These are phyloP conservation scores for Barnettozyma botsteinii DNA, from an alignment of 805 yeast species.

Conservation along the genomic window DNA sequence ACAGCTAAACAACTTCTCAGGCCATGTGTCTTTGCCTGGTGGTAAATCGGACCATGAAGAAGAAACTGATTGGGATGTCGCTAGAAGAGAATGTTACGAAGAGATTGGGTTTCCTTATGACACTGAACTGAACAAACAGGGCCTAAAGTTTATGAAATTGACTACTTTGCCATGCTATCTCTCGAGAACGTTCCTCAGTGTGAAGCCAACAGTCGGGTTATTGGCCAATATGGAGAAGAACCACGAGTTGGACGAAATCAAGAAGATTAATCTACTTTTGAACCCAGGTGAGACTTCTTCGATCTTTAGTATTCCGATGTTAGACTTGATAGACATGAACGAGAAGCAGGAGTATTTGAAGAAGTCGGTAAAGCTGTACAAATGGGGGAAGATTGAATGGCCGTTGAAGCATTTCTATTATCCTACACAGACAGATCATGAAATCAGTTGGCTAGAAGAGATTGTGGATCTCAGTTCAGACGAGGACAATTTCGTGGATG, in stretches of 20 bases:
- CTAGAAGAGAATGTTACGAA: constrained; percentile 80
- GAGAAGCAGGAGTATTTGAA: constrained; percentile 28
- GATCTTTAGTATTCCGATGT: constrained; percentile 63
- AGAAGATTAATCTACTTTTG: constrained; percentile 38
- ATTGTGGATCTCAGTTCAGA: constrained; percentile 57
- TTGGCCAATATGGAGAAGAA: constrained; percentile 32
- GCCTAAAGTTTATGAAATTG: constrained; percentile 55
- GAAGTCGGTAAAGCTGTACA: constrained; percentile 31
- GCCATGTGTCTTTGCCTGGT: constrained; percentile 91
- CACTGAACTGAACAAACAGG: constrained; percentile 36
- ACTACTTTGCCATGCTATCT: constrained; percentile 70
- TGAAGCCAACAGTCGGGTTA: constrained; percentile 72
- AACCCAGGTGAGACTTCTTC: constrained; percentile 77
- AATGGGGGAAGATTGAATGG: constrained; percentile 76
- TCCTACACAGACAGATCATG: constrained; percentile 47
- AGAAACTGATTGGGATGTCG: constrained; percentile 64
- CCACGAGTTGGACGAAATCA: constrained; percentile 17
- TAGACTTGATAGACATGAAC: constrained; percentile 41
- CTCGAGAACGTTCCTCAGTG: constrained; percentile 77
- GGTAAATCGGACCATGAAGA: constrained; percentile 75
- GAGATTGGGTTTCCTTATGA: constrained; percentile 73
- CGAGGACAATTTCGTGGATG: constrained; percentile 32
- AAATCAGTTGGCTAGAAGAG: constrained; percentile 58
- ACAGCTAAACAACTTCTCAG: constrained; percentile 66
- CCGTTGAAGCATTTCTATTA: constrained; percentile 55